Evolutionary conservation across 179 eudicot genomes (phyloP).

Genomic region (Amaranthus tricolor): DNA sequence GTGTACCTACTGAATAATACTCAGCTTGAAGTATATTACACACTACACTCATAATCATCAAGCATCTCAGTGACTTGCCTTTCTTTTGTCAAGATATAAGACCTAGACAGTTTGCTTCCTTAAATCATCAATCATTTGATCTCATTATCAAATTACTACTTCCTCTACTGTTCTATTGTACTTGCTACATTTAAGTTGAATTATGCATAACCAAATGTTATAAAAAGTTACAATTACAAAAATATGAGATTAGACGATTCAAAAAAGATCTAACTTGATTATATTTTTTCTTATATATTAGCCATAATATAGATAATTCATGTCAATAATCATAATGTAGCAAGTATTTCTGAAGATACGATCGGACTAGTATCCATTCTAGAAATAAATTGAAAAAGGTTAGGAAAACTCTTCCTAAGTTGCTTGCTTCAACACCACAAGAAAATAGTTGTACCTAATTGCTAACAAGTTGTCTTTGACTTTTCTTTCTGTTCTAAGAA

Average conservation of each 20-base stretch:
- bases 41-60: neutral
- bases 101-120: conserved; percentile 5
- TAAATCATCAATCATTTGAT: neutral
- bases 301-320: no score
- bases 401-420: neutral
- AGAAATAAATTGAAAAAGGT: conserved; percentile 5
- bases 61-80: neutral
- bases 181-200: no score
- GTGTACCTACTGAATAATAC: conserved; percentile 20
- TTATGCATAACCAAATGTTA: no score
- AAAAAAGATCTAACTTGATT: no score
- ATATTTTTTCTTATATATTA: no score
- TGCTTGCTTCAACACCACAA: conserved; percentile 18
- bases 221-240: no score
- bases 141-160: neutral
- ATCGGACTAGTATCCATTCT: neutral
- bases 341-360: no score
- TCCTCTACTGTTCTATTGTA: no score
- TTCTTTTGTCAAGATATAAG: conserved; percentile 11
- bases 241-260: no score
- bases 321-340: no score
- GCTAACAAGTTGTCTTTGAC: conserved; percentile 28
- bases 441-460: conserved; percentile 27
- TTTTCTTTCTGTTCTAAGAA: conserved; percentile 1
- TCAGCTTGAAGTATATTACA: conserved; percentile 8